Base-by-base conservation (phyloP, 352 stramenopile genomes). In the Pythium periplocum region DNA sequence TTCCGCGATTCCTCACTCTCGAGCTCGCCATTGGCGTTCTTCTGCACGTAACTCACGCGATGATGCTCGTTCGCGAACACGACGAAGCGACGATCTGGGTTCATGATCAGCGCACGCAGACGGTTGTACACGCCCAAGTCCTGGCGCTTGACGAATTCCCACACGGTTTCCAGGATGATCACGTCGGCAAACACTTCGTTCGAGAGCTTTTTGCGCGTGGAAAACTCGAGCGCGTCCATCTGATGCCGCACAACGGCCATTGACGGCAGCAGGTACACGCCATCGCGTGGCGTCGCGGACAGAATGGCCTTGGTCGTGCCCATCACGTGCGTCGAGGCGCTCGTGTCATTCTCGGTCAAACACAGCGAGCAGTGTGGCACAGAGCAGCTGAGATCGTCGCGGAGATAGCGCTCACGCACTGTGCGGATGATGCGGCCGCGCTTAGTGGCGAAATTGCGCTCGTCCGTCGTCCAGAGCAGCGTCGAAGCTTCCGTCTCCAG, bases 21-120 rank as follows among this genome's bases (percentile, higher is more conserved):
- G 4, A 67, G 48, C 3, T 44, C 11, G 17, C 9, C 40, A 6
- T 56, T 33, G 35, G 48, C 54, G 36, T 74, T 63, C 66, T 86
- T 86, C 48, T 80, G 71, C 44, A 87, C 71, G 50, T 78, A 96
- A 26, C 82, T 87, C 17, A 80, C 71, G 43, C 78, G 71, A 53
- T 97, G 86, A 61, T 98, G 87, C 54, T 97, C 87, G 57, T 98
- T 98, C 17, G 93, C 85, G 55, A 98, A 98, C 37, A 97, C 84
- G 7, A 97, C 68, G 59, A 97, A 97, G 33, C 82, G 80, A 26
- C 90, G 72, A 48, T 90, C 78, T 1, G 63, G 58, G 55, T 87
- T 90, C 68, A 83, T 87, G 40, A 98, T 60, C 58, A 98, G 69
- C 35, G 86, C 86, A 36, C 76, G 76, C 39, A 97, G 66, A 41